These are phyloP conservation scores for Hagleromyces aurorensis DNA, from an alignment of 805 yeast genomes.

Conservation along the genomic window DNA sequence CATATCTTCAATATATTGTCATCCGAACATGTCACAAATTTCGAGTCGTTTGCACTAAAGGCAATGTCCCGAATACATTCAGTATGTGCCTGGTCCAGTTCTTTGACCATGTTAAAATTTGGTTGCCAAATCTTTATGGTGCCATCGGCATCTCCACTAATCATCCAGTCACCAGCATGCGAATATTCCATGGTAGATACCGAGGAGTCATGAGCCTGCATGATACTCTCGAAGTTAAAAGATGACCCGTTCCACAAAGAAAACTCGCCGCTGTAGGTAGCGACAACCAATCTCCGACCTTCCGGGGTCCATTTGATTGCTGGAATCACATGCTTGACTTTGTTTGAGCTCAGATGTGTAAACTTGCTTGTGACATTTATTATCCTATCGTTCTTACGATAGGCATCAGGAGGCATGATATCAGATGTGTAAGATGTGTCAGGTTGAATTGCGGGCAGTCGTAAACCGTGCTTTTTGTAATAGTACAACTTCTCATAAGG, in stretches of 20 bases:
- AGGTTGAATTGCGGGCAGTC: conserved; percentile 24
- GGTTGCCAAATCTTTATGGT: conserved; percentile 95
- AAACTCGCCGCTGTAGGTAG: conserved; percentile 89
- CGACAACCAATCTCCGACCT: conserved; percentile 83
- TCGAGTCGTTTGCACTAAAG: conserved; percentile 83
- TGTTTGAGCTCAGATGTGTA: conserved; percentile 85
- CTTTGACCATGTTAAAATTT: conserved; percentile 91
- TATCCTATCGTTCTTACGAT: conserved; percentile 21
- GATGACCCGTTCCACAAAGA: conserved; percentile 95
- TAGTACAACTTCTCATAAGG: conserved; percentile 25
- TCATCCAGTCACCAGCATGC: conserved; percentile 88
- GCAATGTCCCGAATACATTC: conserved; percentile 82
- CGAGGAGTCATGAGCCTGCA: conserved; percentile 97
- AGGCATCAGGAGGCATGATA: conserved; percentile 27
- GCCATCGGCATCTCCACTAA: conserved; percentile 92
- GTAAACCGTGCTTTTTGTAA: conserved; percentile 24
- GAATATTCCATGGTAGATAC: conserved; percentile 73
- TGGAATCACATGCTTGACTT: conserved; percentile 84
- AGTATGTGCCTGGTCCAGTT: conserved; percentile 41
- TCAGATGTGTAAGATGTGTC: conserved; percentile 26
- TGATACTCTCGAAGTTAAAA: conserved; percentile 90
- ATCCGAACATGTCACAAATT: conserved; percentile 91
- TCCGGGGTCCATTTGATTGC: conserved; percentile 96
- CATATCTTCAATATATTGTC: conserved; percentile 86
- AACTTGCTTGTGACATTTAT: conserved; percentile 71